Evolutionary conservation across 2,329 filamentous ascomycete genomes (phyloP).

Genomic region (Alternaria infectoria): DNA sequence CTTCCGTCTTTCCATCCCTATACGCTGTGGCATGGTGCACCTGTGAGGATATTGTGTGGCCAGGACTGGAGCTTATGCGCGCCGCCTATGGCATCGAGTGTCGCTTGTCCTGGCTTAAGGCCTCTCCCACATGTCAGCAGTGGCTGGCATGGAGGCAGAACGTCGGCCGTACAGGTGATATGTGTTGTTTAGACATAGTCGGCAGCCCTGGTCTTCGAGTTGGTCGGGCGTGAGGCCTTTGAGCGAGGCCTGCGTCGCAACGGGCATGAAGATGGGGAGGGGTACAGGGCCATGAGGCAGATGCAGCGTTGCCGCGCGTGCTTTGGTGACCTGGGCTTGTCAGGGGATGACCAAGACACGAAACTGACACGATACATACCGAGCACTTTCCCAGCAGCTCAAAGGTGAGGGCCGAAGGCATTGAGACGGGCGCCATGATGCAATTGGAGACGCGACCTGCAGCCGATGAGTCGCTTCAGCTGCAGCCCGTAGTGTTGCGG

Average conservation of each 20-base stretch:
- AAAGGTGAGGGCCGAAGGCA: slow-evolving; percentile 47
- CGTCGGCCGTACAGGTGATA: slow-evolving; percentile 72
- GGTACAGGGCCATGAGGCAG: slow-evolving; percentile 91
- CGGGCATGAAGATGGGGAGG: slow-evolving; percentile 97
- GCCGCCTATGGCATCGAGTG: slow-evolving; percentile 84
- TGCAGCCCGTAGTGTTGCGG: neutral
- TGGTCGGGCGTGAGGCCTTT: slow-evolving; percentile 94
- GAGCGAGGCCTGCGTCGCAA: slow-evolving; percentile 93
- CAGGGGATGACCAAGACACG: neutral
- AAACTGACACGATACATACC: slow-evolving; percentile 18
- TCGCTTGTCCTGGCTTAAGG: slow-evolving; percentile 89
- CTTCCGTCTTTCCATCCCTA: neutral
- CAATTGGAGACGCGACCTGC: neutral
- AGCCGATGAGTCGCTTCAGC: neutral
- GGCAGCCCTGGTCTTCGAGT: slow-evolving; percentile 85
- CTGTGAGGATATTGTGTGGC: slow-evolving; percentile 92
- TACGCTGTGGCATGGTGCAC: slow-evolving; percentile 28
- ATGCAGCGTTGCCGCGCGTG: slow-evolving; percentile 83
- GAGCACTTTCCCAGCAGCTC: slow-evolving; percentile 50
- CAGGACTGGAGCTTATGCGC: slow-evolving; percentile 95
- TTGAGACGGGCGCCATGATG: slow-evolving; percentile 41
- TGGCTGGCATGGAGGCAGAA: neutral
- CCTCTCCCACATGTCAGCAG: slow-evolving; percentile 57
- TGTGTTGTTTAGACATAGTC: slow-evolving; percentile 95
- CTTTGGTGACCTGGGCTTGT: slow-evolving; percentile 79